These are phyloP conservation scores for Stagonosporopsis chrysanthemi DNA, from an alignment of 2,329 filamentous ascomycete genomes.

Conservation along the genomic window DNA sequence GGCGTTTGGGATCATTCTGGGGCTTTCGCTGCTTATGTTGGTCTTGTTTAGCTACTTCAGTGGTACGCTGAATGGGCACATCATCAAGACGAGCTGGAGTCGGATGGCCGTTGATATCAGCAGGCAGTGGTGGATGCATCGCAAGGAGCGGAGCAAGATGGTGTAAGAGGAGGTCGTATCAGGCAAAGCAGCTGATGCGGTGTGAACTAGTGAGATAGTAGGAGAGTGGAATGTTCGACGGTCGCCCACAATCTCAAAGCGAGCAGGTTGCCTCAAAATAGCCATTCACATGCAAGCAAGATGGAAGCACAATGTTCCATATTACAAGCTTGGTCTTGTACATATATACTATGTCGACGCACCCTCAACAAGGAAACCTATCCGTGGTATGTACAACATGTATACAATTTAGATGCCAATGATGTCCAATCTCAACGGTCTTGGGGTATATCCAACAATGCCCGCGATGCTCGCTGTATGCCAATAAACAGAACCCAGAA, in stretches of 20 bases:
- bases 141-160: conserved; percentile 32
- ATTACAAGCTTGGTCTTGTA: not conserved
- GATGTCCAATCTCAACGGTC: conserved; percentile 22
- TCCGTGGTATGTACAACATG: conserved; percentile 11
- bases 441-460: conserved; percentile 39
- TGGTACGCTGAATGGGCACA: conserved; percentile 62
- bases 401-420: conserved; percentile 24
- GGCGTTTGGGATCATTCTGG: conserved; percentile 69
- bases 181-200: too few relatives aligned
- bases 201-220: too few relatives aligned
- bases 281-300: not conserved
- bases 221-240: not conserved
- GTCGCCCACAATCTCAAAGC: too few relatives aligned
- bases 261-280: too few relatives aligned
- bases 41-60: conserved; percentile 65
- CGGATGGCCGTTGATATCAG: conserved; percentile 38
- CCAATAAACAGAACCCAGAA: conserved; percentile 7
- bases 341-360: not conserved
- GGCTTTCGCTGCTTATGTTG: conserved; percentile 65
- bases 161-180: conserved; percentile 1
- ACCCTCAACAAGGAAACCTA: not conserved
- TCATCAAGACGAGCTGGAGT: conserved; percentile 57
- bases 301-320: not conserved
- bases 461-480: conserved; percentile 22
- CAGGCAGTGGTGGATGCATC: conserved; percentile 35